These are phyloP conservation scores for Claviceps sp. DNA, from an alignment of 2,329 filamentous ascomycete species.

Conservation along the genomic window DNA sequence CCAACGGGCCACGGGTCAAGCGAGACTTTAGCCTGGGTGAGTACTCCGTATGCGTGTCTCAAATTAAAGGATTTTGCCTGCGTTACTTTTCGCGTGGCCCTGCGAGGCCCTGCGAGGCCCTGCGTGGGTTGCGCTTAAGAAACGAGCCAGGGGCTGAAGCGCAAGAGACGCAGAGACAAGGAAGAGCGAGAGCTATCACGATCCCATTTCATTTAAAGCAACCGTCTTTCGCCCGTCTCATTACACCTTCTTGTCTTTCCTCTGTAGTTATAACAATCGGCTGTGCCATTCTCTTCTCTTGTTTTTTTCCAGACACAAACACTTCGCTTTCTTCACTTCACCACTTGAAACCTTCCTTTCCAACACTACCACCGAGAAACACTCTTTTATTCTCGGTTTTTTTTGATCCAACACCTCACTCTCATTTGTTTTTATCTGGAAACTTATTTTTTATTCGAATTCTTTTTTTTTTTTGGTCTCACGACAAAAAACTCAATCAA, in stretches of 20 bases:
- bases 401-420: neutral
- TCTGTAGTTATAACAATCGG: neutral
- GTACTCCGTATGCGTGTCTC: neutral
- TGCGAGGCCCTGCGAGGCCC: no score
- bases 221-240: neutral
- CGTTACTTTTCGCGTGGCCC: neutral
- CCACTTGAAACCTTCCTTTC: neutral
- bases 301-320: neutral
- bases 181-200: neutral
- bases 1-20: no score
- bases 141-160: neutral
- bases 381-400: neutral
- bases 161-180: neutral
- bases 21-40: neutral
- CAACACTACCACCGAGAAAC: neutral
- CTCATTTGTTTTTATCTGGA: neutral
- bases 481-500: neutral
- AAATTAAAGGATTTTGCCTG: neutral
- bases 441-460: neutral
- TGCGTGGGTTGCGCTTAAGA: no score
- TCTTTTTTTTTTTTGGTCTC: neutral
- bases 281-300: neutral
- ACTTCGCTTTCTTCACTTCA: neutral
- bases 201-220: neutral
- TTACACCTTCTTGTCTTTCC: neutral